Base-by-base conservation (phyloP, 1,139 yeast genomes). In the Keqinozyma sinolaborantium region DNA sequence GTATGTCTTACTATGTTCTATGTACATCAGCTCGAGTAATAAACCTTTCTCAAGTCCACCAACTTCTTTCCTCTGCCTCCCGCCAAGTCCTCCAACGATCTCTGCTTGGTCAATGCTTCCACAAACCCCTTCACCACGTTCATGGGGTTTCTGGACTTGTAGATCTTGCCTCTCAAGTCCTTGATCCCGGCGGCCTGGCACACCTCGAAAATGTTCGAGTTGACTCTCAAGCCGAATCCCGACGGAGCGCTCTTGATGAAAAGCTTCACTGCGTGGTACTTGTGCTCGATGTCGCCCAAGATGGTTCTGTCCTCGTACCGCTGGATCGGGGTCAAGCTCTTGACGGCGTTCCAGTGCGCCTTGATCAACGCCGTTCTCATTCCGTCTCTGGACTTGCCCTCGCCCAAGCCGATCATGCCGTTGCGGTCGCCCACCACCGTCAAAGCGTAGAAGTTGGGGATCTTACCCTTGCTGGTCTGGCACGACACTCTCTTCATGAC, bases 331-430 rank as follows among this genome's bases (percentile, higher is more conserved):
- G 76, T 73, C 56, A 94, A 68, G 58, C 87, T 87, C 61, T 87
- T 86, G 34, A 90, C 84, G 3, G 97, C 97, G 51, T 84, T 83
- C 95, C 96, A 86, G 56, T 83, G 90, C 6, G 97, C 97, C 53
- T 87, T 86, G 28, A 78, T 68, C 23, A 83, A 74, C 2, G 98
- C 96, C 33, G 76, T 74, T 36, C 84, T 67, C 62, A 83, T 77
- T 39, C 85, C 88, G 40, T 78, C 82, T 47, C 88, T 71, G 36
- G 92, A 90, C 53, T 86, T 86, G 38, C 98, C 99, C 58, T 88
- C 95, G 34, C 98, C 99, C 31, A 90, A 68, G 28, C 98, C 98
- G 40, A 90, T 70, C 81, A 88, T 85, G 41, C 99, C 99, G 44
- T 84, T 83, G 38, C 80, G 75, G 59, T 94, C 95, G 29, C 99